A percentile compares a stretch with the other conserved stretches of the same genome.
Conservation (phyloP, 257 asterid species). For the Penstemon newberryi region DNA sequence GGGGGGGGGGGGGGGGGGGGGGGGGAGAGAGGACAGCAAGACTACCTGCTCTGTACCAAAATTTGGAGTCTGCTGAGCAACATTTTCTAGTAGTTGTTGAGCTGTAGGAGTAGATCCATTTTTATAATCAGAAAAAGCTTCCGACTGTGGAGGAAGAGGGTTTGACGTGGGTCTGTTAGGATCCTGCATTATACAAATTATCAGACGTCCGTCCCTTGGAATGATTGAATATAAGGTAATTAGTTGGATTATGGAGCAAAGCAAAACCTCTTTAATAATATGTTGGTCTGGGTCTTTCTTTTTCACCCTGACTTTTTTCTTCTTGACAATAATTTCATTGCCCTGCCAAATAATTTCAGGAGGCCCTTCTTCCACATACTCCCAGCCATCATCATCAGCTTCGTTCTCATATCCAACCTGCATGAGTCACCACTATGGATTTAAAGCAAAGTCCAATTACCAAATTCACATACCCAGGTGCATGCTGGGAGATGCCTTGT, state of each 20-base stretch:
- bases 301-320: constrained; percentile 77
- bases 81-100: constrained; percentile 73
- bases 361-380: constrained; percentile 93
- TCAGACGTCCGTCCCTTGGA: constrained; percentile 25
- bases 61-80: constrained; percentile 92
- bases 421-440: background rate
- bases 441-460: constrained; percentile 4
- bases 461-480: constrained; percentile 6
- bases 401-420: constrained; percentile 56
- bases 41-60: constrained; percentile 95
- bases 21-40: constrained; percentile 17
- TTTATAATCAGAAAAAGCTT: constrained; percentile 61
- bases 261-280: constrained; percentile 52
- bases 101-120: constrained; percentile 67
- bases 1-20: background rate
- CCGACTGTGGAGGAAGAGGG: constrained; percentile 94
- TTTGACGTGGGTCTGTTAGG: constrained; percentile 84
- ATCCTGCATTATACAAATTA: constrained; percentile 50
- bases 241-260: constrained; percentile 15
- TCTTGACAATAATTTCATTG: constrained; percentile 92
- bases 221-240: background rate
- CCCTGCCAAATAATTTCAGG: constrained; percentile 98
- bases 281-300: constrained; percentile 48
- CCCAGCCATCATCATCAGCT: constrained; percentile 69
- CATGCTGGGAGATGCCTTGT: background rate